Percentiles rank a stretch among this genome's conserved stretches.
Evolutionary conservation across 352 stramenopile genomes (phyloP).

Genomic region (Phytophthora cajani): DNA sequence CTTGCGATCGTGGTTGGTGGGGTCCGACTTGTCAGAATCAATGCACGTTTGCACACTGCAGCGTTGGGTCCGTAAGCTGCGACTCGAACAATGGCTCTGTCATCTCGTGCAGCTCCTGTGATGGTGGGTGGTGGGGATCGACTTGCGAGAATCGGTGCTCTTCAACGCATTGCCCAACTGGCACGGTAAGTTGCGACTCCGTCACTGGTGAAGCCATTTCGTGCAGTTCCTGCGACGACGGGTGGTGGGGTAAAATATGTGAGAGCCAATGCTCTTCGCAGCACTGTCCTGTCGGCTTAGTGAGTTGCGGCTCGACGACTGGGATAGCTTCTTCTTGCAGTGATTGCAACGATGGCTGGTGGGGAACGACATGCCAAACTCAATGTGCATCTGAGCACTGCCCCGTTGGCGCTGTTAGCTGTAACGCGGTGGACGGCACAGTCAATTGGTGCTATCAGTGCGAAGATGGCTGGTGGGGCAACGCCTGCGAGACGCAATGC

Average conservation of each 20-base stretch:
- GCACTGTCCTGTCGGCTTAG: background rate
- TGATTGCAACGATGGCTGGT: background rate
- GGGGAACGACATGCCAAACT: background rate
- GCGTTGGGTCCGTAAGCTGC: background rate
- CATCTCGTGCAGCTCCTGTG: background rate
- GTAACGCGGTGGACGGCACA: background rate
- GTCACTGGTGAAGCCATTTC: background rate
- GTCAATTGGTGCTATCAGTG: background rate
- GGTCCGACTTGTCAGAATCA: background rate
- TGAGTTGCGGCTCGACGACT: background rate
- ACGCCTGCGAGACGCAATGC: background rate
- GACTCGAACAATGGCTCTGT: background rate
- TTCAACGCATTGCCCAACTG: background rate
- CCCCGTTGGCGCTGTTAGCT: background rate
- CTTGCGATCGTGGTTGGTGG: background rate
- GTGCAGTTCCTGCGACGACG: background rate
- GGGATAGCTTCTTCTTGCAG: background rate
- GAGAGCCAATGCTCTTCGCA: background rate
- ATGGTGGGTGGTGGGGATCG: background rate
- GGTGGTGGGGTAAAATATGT: background rate
- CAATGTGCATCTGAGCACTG: background rate
- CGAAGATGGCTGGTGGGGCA: background rate
- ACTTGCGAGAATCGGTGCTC: background rate
- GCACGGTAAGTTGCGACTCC: background rate
- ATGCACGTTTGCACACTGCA: background rate